Base-by-base conservation (phyloP, 2,329 filamentous ascomycete genomes). In the Penicillium sp. region DNA sequence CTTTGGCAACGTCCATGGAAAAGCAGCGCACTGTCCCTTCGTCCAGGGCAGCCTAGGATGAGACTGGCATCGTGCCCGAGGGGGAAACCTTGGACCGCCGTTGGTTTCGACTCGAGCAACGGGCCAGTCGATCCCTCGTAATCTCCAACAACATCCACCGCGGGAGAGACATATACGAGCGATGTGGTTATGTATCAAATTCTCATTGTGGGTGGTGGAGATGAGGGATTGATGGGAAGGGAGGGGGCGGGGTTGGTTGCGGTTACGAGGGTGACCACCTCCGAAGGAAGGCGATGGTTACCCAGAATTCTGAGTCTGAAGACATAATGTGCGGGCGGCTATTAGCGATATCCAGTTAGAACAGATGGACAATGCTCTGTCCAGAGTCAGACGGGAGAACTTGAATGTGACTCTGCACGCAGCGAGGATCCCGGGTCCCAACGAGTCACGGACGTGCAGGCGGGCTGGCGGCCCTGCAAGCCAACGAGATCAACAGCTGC, bases 51-150 rank as follows among this genome's bases (percentile, higher is more conserved):
- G 18, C 5, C 50, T 56, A 58, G 14, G 44, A 56, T 57, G 36
- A 55, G 55, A 62, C 31, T 41, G 57, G 61, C 50, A 62, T 64
- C 51, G 61, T 50, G 57, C 57, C 60, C 60, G 58, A 19, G 40
- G 37, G 27, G 53, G 33, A 3, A 56, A 55, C 53, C 57, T 46
- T 62, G 54, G 52, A 54, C 39, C 37, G 24, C 19, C 50, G 54
- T 54, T 52, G 19, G 53, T 36, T 24, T 35, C 31, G 13, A 33
- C 35, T 2, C 22, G 46, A 36, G 31, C 9, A 36, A 50, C 27
- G 46, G 31, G 16, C 11, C 27, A 36, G 47, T 50, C 27, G 47
- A 50, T 50, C 47, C 47, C 31, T 35, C 47, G 47, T n/a, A 50
- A 19, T 37, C 37, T 50, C n/a, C n/a, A 36, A 3, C 18, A 27